Base-by-base conservation (phyloP, 1,284 basidiomycete species). In the Fomitiporia mediterranea region DNA sequence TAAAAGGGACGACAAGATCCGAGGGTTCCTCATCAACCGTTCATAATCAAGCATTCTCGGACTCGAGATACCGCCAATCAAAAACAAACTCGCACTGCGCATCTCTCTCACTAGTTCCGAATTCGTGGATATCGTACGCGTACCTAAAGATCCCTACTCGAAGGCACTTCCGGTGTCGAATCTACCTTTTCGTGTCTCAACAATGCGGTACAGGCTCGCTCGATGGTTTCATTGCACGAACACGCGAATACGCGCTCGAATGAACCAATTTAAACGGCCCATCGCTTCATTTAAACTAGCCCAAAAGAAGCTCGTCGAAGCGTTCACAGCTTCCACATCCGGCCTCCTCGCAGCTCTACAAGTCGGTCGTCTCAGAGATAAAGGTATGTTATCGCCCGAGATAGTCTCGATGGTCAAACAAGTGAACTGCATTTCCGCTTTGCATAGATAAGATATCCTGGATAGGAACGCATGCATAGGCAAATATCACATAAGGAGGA, bases 261-360 rank as follows among this genome's bases (percentile, higher is more conserved):
- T 79, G 93, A 80, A 87, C 43, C 95, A 98, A 71, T 98, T 98
- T 74, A 77, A 83, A 35, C 84, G 89, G 35, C 94, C 94, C 0
- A 78, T 98, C 4, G 94, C 92, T 1, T 91, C 89, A 2, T 99
- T 97, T 83, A 96, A 99, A 71, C 82, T 94, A 17, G 81, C 98
- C 19, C 96, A 98, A 72, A 96, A 96, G 81, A 99, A 98, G 72
- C 79, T 99, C n/a, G 93, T 89, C 1, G 94, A 98, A 63, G 95
- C 95, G 11, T 85, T 90, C 62, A 91, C 88, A 1, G 93, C 96
- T 65, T 82, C 85, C 8, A 82, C 86, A 0, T 74, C 97, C 13
- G 94, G 93, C n/a, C 74, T 95, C 15, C 78, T 88, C 25, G 91
- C 89, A 6, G 85, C 84, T 54, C 68, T 87, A 42, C 87, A 95